Evolutionary conservation across 805 yeast species (phyloP), one percentile per base, ranked within the genome.

Genomic region (Candida morakotiae): DNA sequence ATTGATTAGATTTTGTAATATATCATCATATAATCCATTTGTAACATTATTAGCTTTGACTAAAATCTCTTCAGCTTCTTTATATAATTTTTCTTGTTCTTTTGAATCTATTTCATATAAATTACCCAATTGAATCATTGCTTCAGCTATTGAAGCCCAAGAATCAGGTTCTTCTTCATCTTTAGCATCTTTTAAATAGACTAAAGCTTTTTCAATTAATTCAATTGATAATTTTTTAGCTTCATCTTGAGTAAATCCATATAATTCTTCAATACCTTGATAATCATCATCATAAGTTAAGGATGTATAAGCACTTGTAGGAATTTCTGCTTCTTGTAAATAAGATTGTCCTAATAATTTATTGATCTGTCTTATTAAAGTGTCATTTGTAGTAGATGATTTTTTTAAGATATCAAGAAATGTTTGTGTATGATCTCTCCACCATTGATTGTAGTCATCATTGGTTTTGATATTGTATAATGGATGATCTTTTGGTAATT

Each of bases 141-240:
- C 89, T 58, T 91, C 98, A 1, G 96, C 96, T 31, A 84, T 71
- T 51, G 78, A 75, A 9, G 81, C 95, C 86, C 91, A 83, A 4
- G 83, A 69, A 41, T 81, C 82, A 0, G 95, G 94, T 28, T 83
- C 87, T 31, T 81, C 85, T 14, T 77, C 79, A 35, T 78, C 78
- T 55, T 81, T 76, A 0, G 88, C 82, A 38, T 66, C 60, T 38
- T 67, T 59, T 38, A 88, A 64, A 50, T 75, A 75, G 26, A 67
- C 62, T 18, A 84, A 64, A 0, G 94, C 94, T 14, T 58, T 60
- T 8, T 56, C 48, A 9, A 79, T 73, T 24, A 70, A 57, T 2
- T 64, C 59, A 26, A 72, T 61, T 0, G 86, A 78, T 28, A 67
- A 65, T 16, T 53, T 47, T 41, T 73, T 79, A 0, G 84, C 76